Base-by-base conservation (phyloP, 345 rosid genomes). In the Dimocarpus longan region DNA sequence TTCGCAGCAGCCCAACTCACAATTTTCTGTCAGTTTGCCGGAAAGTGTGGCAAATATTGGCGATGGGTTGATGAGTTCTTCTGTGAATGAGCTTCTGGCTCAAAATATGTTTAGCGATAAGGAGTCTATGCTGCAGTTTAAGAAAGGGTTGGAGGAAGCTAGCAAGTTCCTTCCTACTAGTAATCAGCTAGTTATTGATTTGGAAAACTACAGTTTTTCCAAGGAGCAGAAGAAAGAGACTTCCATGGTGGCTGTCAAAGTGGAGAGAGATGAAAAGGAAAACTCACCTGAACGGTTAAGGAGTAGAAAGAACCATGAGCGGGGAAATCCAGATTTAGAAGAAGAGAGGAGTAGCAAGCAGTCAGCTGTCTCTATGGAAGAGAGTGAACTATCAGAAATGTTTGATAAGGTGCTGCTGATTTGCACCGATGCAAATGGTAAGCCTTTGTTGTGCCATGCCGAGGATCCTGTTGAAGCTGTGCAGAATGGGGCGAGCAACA, bases 121-220 rank as follows among this genome's bases (percentile, higher is more conserved):
- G 6, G 91, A 93, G 8, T 91, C 93, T n/a, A 70, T 87, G 26
- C 60, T 89, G 85, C 98, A 88, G 78, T 93, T 90, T 78, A 87
- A 84, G 73, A 95, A 76, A 84, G 98, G 98, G 12, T 2, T 93
- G 68, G 96, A 91, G 80, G 98, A 93, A 87, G 98, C 98, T 75
- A 89, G 91, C 60, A 93, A 88, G 90, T 92, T 95, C 75, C 92
- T 95, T 85, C 98, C 95, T n/a, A 82, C 82, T 71, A 79, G 81
- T 73, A 81, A 78, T 80, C 85, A 89, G 59, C 82, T 91, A 71
- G 70, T 82, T 32, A 78, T 84, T 10, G 82, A 85, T 77, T 78
- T 77, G 15, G 91, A 89, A 46, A 73, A 63, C 71, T 82, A 78
- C 21, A n/a, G 3, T 24, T n/a, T 56, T 11, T 8, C 79, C 21